Base-by-base conservation (phyloP, 1,139 yeast species). In the Scheffersomyces illinoinensis region DNA sequence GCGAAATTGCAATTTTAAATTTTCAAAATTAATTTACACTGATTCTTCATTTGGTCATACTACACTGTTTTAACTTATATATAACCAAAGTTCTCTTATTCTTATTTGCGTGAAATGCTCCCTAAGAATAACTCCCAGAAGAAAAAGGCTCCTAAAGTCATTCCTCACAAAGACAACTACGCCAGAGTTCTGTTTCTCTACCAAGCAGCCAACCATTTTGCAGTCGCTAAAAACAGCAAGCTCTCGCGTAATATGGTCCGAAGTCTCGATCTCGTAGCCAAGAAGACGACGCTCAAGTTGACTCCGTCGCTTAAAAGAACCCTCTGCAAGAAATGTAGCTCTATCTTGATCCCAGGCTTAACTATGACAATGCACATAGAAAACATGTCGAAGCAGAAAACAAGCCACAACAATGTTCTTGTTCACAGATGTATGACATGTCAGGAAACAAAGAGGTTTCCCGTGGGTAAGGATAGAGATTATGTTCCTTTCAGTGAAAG, bases 301-400 rank as follows among this genome's bases (percentile, higher is more conserved):
- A 82, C 89, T 47, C 92, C 92, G 0, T 74, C 75, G 33, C 67
- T 90, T 21, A 90, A 90, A 68, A 74, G 93, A 61, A 76, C 80
- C 0, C 66, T 86, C 26, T 90, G 96, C 71, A 89, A 88, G 64
- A 72, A 71, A 26, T 90, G 96, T 68, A 70, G 81, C 57, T 70
- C 82, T 10, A 61, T 82, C 10, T 73, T 83, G 58, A 67, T 83
- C 0, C 84, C 87, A 0, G 90, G 90, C 0, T 56, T 76, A 2
- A 77, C 81, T 6, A 68, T 83, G 66, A 54, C 69, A 6, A 67
- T 77, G 46, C 63, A 69, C 51, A 54, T 76, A 20, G 74, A 74
- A 65, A 75, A 76, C 77, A 6, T 56, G 58, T 68, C 76, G 2
- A 71, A 66, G 53, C 39, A 33, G 1, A 54, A 59, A 73, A 72